phyloP scores from a whole-genome alignment of 768 basidiomycete species.

The Leccinum rimulosum region DNA sequence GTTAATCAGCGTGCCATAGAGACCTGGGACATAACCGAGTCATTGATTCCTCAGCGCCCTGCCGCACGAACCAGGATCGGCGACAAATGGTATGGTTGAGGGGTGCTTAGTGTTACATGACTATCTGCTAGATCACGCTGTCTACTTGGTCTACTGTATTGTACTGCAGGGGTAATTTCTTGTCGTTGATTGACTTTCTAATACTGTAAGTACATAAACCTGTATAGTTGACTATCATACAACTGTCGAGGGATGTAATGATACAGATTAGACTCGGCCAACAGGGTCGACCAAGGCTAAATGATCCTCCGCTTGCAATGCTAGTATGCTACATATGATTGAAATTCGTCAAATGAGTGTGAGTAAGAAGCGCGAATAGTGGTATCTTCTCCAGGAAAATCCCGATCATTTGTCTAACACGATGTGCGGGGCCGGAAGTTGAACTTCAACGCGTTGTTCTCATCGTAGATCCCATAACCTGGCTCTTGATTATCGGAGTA shows the following conservation, averaged over 20 bases:
- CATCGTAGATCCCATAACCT: slow-evolving; percentile 68
- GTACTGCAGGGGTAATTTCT: slow-evolving; percentile 18
- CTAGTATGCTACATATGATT: neutral
- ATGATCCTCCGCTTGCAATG: neutral
- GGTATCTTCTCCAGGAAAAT: neutral
- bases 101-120: neutral
- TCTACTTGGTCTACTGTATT: slow-evolving; percentile 10
- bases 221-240: neutral
- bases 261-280: neutral
- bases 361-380: neutral
- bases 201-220: neutral
- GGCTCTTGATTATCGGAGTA: slow-evolving; percentile 65
- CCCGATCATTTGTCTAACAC: slow-evolving; percentile 40
- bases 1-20: slow-evolving; percentile 74
- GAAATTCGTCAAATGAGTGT: slow-evolving; percentile 1
- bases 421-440: slow-evolving; percentile 59
- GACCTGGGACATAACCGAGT: slow-evolving; percentile 74
- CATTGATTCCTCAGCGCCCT: slow-evolving; percentile 73
- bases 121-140: slow-evolving; percentile 1
- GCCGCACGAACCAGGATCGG: slow-evolving; percentile 55
- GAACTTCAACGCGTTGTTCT: slow-evolving; percentile 53
- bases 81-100: slow-evolving; percentile 70
- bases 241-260: neutral
- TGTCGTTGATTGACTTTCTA: neutral
- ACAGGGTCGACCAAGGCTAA: neutral